phyloP scores from a whole-genome alignment of 1,139 yeast species.

The Geotrichum phurueaensis region DNA sequence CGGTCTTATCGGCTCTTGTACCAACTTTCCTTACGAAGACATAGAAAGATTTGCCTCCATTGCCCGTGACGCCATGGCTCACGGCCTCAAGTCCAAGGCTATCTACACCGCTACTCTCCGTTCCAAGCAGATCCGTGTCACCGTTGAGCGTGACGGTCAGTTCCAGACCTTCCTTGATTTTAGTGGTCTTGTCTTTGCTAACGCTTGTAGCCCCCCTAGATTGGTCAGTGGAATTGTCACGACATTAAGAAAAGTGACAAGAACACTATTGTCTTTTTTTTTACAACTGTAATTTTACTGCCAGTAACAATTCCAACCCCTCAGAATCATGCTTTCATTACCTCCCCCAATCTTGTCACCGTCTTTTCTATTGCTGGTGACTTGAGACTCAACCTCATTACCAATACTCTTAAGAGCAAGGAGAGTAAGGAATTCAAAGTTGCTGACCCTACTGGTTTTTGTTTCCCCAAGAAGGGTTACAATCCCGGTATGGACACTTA shows the following conservation, averaged over 20 bases:
- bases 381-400: slow-evolving; percentile 80
- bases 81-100: slow-evolving; percentile 84
- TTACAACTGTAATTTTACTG: slow-evolving; percentile 92
- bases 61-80: slow-evolving; percentile 74
- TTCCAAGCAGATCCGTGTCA: slow-evolving; percentile 96
- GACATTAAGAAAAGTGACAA: slow-evolving; percentile 58
- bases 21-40: slow-evolving; percentile 95
- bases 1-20: slow-evolving; percentile 95
- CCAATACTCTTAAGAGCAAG: slow-evolving; percentile 60
- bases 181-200: slow-evolving; percentile 88
- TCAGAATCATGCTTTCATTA: slow-evolving; percentile 92
- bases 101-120: slow-evolving; percentile 97
- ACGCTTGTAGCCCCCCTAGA: slow-evolving; percentile 99
- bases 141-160: slow-evolving; percentile 95
- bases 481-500: slow-evolving; percentile 53
- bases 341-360: slow-evolving; percentile 95
- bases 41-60: slow-evolving; percentile 92
- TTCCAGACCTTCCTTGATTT: slow-evolving; percentile 81
- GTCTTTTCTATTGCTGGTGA: slow-evolving; percentile 94
- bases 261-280: slow-evolving; percentile 73
- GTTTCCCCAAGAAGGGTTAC: slow-evolving; percentile 53
- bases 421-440: slow-evolving; percentile 71
- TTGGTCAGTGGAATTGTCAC: slow-evolving; percentile 95
- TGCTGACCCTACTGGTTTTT: slow-evolving; percentile 71
- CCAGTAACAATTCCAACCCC: slow-evolving; percentile 97